Base-by-base conservation (phyloP, 1,139 yeast genomes). In the Arxiozyma slooffiae region DNA sequence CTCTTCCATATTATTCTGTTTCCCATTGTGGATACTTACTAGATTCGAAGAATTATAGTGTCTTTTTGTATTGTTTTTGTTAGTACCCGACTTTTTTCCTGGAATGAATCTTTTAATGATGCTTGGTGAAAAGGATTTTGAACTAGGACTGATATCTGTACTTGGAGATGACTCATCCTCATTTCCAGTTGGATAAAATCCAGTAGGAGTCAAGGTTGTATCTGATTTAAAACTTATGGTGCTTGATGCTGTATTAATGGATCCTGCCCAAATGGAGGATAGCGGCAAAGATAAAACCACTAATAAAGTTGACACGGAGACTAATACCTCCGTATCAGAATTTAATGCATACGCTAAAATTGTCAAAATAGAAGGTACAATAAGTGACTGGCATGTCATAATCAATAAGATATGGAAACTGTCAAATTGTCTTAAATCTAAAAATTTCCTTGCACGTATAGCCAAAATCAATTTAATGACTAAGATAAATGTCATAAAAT, bases 251-350 rank as follows among this genome's bases (percentile, higher is more conserved):
- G 75, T 75, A 57, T 79, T 79, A 2, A 80, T 75, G n/a, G 81
- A 67, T 4, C 77, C 68, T 1, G 96, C 95, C 97, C 97, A 89
- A 75, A 88, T 77, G 0, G 96, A 81, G 0, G 95, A 81, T 48
- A 89, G 69, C 1, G 97, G 97, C 50, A 89, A 71, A 8, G 89
- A 83, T 37, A 86, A 63, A 0, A 84, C 84, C 16, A 77, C 79
- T 18, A 78, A 52, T 40, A 76, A 59, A 0, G 72, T 64, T 0
- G 79, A 71, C 23, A 77, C 60, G 2, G 77, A 68, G 3, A 71
- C 63, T 41, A 74, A 54, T 9, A 66, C 64, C 26, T 69, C 63
- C 11, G 70, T 62, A 44, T 57, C 50, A 7, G 58, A 53, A 39
- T 57, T 53, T 17, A 69, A 56, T 3, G 73, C 64, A 55, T 79